Percentiles rank a stretch among this genome's conserved stretches.
These are phyloP conservation scores for Saccharomycopsis phalli DNA, from an alignment of 1,139 yeast species.

Conservation along the genomic window DNA sequence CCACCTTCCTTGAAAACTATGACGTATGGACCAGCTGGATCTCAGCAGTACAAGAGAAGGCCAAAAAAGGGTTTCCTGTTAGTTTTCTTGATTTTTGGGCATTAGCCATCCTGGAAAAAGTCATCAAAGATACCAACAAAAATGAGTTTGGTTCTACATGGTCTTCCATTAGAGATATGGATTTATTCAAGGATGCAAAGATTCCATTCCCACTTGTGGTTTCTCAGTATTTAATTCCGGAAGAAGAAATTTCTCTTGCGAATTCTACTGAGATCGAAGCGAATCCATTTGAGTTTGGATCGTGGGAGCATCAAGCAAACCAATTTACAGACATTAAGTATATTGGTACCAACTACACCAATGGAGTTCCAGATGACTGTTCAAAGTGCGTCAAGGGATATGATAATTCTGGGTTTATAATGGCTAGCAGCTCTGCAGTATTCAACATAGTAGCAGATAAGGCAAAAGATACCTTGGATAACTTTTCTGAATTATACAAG, in stretches of 20 bases:
- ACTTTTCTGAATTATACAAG: constrained; percentile 32
- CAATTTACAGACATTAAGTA: constrained; percentile 46
- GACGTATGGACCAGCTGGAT: constrained; percentile 29
- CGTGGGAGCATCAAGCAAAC: constrained; percentile 47
- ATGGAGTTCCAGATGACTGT: constrained; percentile 27
- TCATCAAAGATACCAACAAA: constrained; percentile 26
- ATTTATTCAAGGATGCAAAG: constrained; percentile 29
- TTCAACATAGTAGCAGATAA: constrained; percentile 26
- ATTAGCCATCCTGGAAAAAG: constrained; percentile 66
- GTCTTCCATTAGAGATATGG: constrained; percentile 28
- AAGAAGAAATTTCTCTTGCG: constrained; percentile 36
- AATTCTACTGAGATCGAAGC: constrained; percentile 38
- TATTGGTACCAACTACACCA: constrained; percentile 41
- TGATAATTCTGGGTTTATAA: constrained; percentile 60
- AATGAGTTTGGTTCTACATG: constrained; percentile 34
- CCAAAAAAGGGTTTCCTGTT: constrained; percentile 55
- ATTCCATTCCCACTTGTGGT: constrained; percentile 38
- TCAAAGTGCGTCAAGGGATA: constrained; percentile 52
- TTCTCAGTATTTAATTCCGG: constrained; percentile 63
- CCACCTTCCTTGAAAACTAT: constrained; percentile 32
- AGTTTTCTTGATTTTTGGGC: constrained; percentile 89
- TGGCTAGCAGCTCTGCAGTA: constrained; percentile 73
- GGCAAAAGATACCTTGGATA: neutral
- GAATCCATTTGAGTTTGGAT: constrained; percentile 47
- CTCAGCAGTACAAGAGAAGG: constrained; percentile 50